Percentiles rank a stretch among this genome's conserved stretches.
These are phyloP conservation scores for Lablab purpureus DNA, from an alignment of 306 rosid genomes.

Conservation along the genomic window DNA sequence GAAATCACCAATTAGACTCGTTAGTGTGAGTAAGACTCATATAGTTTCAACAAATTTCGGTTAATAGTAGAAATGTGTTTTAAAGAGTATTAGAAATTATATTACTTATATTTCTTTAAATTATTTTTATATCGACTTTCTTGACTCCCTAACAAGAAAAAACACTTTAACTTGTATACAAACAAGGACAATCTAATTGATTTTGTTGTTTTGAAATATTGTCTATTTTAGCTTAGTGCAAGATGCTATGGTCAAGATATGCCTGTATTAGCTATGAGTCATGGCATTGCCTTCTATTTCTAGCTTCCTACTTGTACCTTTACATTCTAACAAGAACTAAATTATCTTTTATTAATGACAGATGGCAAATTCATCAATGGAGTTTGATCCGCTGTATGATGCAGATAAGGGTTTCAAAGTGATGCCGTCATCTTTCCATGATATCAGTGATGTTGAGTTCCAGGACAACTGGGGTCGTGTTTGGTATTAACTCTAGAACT, in stretches of 20 bases:
- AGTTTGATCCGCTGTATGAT: conserved; percentile 77
- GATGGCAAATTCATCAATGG: conserved; percentile 79
- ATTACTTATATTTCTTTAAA: not conserved
- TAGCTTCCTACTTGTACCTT: conserved; percentile 1
- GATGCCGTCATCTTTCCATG: conserved; percentile 94
- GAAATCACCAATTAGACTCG: not conserved
- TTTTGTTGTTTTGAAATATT: conserved; percentile 14
- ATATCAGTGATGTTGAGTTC: conserved; percentile 85
- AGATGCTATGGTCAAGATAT: conserved; percentile 3
- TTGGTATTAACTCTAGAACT: conserved; percentile 62
- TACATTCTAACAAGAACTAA: conserved; percentile 29
- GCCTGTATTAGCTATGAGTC: not conserved
- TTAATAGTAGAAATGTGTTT: not conserved
- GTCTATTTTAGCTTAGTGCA: conserved; percentile 5
- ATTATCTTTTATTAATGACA: conserved; percentile 55
- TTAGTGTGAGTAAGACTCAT: not conserved
- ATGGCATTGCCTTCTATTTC: conserved; percentile 4
- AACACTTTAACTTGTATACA: not conserved
- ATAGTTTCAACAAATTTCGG: not conserved
- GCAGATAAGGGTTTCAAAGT: conserved; percentile 78
- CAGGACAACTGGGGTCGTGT: conserved; percentile 97
- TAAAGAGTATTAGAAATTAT: not conserved
- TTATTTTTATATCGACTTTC: not conserved
- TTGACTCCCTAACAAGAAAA: not conserved
- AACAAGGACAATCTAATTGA: not conserved